Conservation (phyloP, 2,329 filamentous ascomycete species). For the Clarireedia hainanense region DNA sequence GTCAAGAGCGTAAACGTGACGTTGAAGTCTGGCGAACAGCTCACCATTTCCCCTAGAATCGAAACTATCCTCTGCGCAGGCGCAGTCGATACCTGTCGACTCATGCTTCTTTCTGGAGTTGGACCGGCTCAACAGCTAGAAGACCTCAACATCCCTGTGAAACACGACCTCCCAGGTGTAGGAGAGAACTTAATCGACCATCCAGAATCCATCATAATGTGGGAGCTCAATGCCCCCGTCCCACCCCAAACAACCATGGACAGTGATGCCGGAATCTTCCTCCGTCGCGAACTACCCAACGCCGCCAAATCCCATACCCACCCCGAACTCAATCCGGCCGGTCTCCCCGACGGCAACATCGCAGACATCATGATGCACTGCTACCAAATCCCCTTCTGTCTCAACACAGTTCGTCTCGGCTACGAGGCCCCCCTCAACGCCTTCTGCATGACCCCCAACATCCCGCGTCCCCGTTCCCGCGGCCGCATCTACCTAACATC, state of each 20-base stretch:
- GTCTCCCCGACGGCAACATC: constrained; percentile 58
- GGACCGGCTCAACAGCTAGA: constrained; percentile 28
- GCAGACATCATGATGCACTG: constrained; percentile 95
- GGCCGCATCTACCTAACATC: constrained; percentile 50
- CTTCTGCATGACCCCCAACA: constrained; percentile 46
- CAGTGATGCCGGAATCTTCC: constrained; percentile 48
- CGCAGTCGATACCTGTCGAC: constrained; percentile 31
- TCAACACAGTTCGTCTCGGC: constrained; percentile 76
- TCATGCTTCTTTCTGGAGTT: constrained; percentile 34
- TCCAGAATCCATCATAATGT: constrained; percentile 40
- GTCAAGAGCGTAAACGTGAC: constrained; percentile 68
- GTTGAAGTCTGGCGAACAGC: constrained; percentile 43
- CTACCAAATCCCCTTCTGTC: constrained; percentile 88
- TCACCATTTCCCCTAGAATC: constrained; percentile 54
- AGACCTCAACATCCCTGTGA: constrained; percentile 27
- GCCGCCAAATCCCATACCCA: constrained; percentile 47
- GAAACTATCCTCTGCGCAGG: constrained; percentile 54
- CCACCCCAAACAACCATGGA: constrained; percentile 44
- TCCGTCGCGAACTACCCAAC: constrained; percentile 67
- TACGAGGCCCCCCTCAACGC: constrained; percentile 46
- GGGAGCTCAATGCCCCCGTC: constrained; percentile 35
- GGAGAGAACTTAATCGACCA: constrained; percentile 32
- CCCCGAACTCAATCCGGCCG: constrained; percentile 27
- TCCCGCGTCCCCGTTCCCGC: constrained; percentile 53
- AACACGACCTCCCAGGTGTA: constrained; percentile 29